These are phyloP conservation scores for Diaporthe sp. DNA, from an alignment of 2,329 filamentous ascomycete species.

Conservation along the genomic window DNA sequence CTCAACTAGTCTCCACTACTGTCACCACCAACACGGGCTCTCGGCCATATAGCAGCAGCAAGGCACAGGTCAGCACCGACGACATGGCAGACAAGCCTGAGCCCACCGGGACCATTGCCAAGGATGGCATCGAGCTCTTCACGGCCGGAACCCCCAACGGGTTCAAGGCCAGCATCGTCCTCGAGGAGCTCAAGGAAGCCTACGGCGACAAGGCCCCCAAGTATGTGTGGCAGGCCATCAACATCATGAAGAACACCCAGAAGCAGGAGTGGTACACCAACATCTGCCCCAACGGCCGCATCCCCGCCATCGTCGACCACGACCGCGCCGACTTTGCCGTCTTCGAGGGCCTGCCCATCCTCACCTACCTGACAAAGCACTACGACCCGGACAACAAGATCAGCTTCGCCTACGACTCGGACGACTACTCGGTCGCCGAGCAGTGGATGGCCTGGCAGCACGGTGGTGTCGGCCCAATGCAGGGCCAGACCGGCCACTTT, in stretches of 20 bases:
- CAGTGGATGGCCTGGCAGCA: slow-evolving; percentile 79
- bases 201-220: slow-evolving; percentile 58
- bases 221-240: slow-evolving; percentile 63
- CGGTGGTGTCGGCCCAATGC: slow-evolving; percentile 77
- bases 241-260: slow-evolving; percentile 71
- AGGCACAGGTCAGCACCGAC: not conserved
- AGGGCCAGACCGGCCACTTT: slow-evolving; percentile 83
- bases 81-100: slow-evolving; percentile 45
- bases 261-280: slow-evolving; percentile 75
- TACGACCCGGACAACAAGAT: slow-evolving; percentile 78
- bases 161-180: slow-evolving; percentile 67
- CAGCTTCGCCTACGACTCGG: slow-evolving; percentile 61
- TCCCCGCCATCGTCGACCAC: slow-evolving; percentile 74
- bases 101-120: slow-evolving; percentile 68
- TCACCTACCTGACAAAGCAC: slow-evolving; percentile 77
- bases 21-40: not conserved
- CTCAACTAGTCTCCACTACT: not conserved
- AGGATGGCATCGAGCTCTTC: slow-evolving; percentile 72
- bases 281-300: slow-evolving; percentile 72
- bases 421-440: slow-evolving; percentile 56
- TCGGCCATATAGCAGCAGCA: slow-evolving; percentile 15
- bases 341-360: slow-evolving; percentile 80
- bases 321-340: slow-evolving; percentile 70
- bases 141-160: slow-evolving; percentile 67
- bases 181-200: slow-evolving; percentile 74